Conservation (phyloP, 1,284 basidiomycete genomes). For the Phellopilus nigrolimitatus region DNA sequence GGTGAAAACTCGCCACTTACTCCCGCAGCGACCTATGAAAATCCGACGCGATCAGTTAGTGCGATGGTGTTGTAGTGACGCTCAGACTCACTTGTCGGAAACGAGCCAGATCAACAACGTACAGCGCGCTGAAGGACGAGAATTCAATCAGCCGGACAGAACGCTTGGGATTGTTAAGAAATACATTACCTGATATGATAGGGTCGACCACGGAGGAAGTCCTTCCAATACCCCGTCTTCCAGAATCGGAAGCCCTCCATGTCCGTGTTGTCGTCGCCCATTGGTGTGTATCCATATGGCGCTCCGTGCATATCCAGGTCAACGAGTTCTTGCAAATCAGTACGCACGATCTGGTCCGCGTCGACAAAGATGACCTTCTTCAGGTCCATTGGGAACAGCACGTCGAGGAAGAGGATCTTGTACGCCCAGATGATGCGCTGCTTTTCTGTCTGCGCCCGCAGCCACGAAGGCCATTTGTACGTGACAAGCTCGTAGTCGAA, state of each 20-base stretch:
- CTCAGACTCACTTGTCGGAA: constrained; percentile 78
- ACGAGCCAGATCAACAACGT: constrained; percentile 92
- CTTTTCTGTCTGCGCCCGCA: constrained; percentile 95
- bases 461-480: constrained; percentile 98
- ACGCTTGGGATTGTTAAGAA: constrained; percentile 2
- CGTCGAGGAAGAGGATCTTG: constrained; percentile 98
- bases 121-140: constrained; percentile 66
- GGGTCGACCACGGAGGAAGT: constrained; percentile 74
- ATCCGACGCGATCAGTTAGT: no score
- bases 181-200: constrained; percentile 84
- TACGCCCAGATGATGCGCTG: constrained; percentile 99
- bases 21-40: constrained; percentile 78
- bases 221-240: constrained; percentile 94
- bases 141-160: constrained; percentile 15
- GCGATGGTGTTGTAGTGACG: no score
- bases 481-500: constrained; percentile 98
- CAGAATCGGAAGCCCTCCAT: constrained; percentile 99
- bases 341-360: constrained; percentile 93
- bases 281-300: constrained; percentile 93
- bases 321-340: constrained; percentile 91
- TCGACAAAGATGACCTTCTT: constrained; percentile 99
- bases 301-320: constrained; percentile 88
- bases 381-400: constrained; percentile 96
- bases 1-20: constrained; percentile 38
- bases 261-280: constrained; percentile 92